Evolutionary conservation across 1,139 yeast genomes (phyloP).

Genomic region (Nakaseomyces sp.): DNA sequence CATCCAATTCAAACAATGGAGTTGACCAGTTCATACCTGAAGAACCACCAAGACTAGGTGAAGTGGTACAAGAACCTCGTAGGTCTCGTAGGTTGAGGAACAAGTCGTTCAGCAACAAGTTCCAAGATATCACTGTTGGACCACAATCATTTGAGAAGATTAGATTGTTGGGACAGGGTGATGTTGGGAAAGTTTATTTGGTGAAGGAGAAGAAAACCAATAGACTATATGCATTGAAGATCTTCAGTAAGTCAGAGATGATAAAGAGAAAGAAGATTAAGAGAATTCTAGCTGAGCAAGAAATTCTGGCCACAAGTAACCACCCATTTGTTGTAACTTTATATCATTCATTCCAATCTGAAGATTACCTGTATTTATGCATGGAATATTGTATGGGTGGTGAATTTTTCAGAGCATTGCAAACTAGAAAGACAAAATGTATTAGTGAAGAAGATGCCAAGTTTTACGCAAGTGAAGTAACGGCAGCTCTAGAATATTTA

Average conservation of each 20-base stretch:
- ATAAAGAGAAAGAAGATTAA: conserved; percentile 89
- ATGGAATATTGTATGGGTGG: conserved; percentile 99
- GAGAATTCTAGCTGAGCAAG: conserved; percentile 93
- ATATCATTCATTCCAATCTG: conserved; percentile 93
- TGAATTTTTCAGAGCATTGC: conserved; percentile 92
- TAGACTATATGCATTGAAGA: conserved; percentile 85
- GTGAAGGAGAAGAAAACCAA: conserved; percentile 74
- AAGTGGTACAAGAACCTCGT: conserved; percentile 20
- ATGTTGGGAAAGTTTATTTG: conserved; percentile 91
- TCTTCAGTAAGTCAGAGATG: conserved; percentile 85
- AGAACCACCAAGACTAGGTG: conserved; percentile 7
- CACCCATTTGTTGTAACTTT: conserved; percentile 96
- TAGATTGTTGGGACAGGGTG: conserved; percentile 87
- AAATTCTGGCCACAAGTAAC: conserved; percentile 85
- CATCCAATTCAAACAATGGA: background rate
- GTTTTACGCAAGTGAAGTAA: conserved; percentile 94
- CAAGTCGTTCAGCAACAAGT: conserved; percentile 48
- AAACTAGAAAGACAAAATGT: conserved; percentile 80
- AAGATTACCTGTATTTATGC: conserved; percentile 84
- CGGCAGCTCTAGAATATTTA: conserved; percentile 91
- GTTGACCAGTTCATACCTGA: background rate
- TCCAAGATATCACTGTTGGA: conserved; percentile 70
- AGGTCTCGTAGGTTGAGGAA: conserved; percentile 41
- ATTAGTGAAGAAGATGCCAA: conserved; percentile 82
- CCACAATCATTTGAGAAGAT: conserved; percentile 85